Evolutionary conservation across 345 rosid genomes (phyloP).

Genomic region (Salix caprea): DNA sequence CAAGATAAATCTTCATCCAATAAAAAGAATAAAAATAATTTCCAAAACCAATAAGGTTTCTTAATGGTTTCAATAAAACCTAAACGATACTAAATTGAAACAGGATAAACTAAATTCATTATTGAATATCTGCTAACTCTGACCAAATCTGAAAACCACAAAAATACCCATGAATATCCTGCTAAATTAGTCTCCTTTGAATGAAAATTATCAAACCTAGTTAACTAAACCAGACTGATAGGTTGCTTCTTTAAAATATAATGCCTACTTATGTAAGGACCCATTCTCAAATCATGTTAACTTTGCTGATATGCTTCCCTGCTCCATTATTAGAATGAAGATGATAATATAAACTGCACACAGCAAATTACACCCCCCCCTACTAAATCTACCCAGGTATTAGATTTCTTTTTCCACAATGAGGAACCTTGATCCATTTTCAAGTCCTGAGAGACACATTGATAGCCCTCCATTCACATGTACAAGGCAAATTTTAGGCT

Average conservation of each 20-base stretch:
- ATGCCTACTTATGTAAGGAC: not conserved
- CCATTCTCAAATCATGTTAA: not conserved
- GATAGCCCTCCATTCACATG: too few relatives aligned
- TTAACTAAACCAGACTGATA: not conserved
- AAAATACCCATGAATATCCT: too few relatives aligned
- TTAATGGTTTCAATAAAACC: not conserved
- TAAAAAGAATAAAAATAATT: not conserved
- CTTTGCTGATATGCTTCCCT: not conserved
- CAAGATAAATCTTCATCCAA: not conserved
- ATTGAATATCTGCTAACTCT: too few relatives aligned
- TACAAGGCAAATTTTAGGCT: too few relatives aligned
- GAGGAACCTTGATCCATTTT: too few relatives aligned
- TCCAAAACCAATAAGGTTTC: not conserved
- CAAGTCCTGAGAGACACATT: too few relatives aligned
- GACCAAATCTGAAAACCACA: too few relatives aligned
- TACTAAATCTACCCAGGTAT: too few relatives aligned
- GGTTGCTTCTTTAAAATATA: not conserved
- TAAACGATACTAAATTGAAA: not conserved
- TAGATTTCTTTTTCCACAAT: too few relatives aligned
- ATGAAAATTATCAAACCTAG: not conserved
- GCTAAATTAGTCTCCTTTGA: not conserved
- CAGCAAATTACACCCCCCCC: too few relatives aligned
- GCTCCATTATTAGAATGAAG: too few relatives aligned
- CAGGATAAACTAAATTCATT: not conserved
- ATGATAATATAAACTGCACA: too few relatives aligned